A percentile compares a stretch with the other conserved stretches of the same genome.
Evolutionary conservation across 176 grass and related monocot species (phyloP).

Genomic region (Carex pumila): DNA sequence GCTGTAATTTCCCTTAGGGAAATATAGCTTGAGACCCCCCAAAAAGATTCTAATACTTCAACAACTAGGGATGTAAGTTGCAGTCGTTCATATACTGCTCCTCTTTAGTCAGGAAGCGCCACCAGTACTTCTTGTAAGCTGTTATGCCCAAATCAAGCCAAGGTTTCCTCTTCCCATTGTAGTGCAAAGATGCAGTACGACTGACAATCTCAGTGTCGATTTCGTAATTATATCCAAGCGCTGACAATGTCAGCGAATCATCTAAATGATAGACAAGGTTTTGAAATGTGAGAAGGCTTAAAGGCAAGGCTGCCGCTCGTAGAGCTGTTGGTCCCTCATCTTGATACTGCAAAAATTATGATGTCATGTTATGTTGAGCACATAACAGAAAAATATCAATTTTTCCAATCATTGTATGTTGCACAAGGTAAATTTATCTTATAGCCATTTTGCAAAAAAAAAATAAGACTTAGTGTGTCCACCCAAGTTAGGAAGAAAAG

Average conservation of each 20-base stretch:
- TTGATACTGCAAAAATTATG: conserved; percentile 45
- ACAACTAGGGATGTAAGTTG: conserved; percentile 77
- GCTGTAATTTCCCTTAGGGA: not conserved
- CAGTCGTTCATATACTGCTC: conserved; percentile 93
- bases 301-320: conserved; percentile 71
- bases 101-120: conserved; percentile 61
- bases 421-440: not conserved
- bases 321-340: conserved; percentile 45
- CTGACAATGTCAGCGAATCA: conserved; percentile 56
- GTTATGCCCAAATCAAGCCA: conserved; percentile 98
- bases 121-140: conserved; percentile 85
- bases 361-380: not conserved
- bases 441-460: not conserved
- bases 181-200: conserved; percentile 66
- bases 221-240: conserved; percentile 75
- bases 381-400: not conserved
- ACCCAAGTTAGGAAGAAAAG: too few species aligned
- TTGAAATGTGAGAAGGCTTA: conserved; percentile 77
- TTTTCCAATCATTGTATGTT: not conserved
- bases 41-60: not conserved
- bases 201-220: conserved; percentile 34
- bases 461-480: not conserved
- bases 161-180: conserved; percentile 97
- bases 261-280: conserved; percentile 72
- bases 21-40: not conserved